These are phyloP conservation scores for Dipteronia dyeriana DNA, from an alignment of 345 rosid species.

Conservation along the genomic window DNA sequence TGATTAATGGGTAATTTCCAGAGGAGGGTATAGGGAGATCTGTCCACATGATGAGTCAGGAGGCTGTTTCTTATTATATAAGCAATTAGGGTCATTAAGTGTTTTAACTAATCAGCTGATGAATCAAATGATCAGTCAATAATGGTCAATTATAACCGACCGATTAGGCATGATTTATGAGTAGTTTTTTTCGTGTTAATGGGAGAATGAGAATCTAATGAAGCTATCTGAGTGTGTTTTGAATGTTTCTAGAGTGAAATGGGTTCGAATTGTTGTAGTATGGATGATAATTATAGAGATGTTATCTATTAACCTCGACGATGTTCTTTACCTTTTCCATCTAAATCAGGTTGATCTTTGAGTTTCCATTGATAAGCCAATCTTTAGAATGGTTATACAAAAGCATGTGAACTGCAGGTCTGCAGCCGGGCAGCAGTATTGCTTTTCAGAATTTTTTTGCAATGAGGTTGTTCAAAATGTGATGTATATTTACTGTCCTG, in stretches of 20 bases:
- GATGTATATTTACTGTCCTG: background rate
- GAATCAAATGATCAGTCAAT: too few species aligned
- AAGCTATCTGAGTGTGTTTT: background rate
- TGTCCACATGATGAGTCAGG: too few species aligned
- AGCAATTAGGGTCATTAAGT: too few species aligned
- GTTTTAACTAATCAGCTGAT: too few species aligned
- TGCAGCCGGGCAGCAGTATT: background rate
- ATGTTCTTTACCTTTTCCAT: background rate
- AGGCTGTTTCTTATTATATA: too few species aligned
- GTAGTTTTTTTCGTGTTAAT: background rate
- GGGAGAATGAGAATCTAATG: background rate
- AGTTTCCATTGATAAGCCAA: background rate
- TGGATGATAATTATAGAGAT: background rate
- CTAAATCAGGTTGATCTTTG: background rate
- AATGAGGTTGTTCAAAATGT: background rate
- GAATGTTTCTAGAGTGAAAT: background rate
- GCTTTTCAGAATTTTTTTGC: background rate
- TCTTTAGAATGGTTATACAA: background rate
- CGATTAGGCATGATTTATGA: background rate
- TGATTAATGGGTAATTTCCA: background rate
- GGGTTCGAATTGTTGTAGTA: background rate
- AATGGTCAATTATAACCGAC: background rate
- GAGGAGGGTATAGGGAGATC: too few species aligned
- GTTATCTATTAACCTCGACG: constrained; percentile 1
- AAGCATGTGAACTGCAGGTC: background rate